These are phyloP conservation scores for Vitis hybrid DNA, from an alignment of 177 flowering plant genomes.

Conservation along the genomic window DNA sequence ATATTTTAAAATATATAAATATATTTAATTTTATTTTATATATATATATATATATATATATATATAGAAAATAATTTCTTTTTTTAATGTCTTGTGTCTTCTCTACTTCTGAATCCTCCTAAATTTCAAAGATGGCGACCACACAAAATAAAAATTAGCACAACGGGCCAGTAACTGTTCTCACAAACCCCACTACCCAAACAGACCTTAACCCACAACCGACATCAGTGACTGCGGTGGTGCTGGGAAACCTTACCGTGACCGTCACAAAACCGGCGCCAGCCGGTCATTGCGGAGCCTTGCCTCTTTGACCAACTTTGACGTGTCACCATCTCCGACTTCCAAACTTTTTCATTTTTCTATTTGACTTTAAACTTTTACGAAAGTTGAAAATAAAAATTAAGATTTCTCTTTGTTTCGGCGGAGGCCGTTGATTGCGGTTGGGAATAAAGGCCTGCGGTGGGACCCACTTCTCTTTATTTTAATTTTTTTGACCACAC, in stretches of 20 bases:
- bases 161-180: too few species aligned
- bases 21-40: too few species aligned
- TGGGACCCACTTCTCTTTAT: constrained; percentile 4
- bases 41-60: too few species aligned
- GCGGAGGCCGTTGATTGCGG: constrained; percentile 80
- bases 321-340: constrained; percentile 20
- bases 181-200: too few species aligned
- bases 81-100: too few species aligned
- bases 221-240: background rate
- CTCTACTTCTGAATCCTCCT: too few species aligned
- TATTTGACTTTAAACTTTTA: constrained; percentile 7
- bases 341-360: background rate
- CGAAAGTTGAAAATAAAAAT: constrained; percentile 6
- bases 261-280: constrained; percentile 45
- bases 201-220: background rate
- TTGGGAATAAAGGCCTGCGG: constrained; percentile 44
- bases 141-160: too few species aligned
- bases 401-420: constrained; percentile 14
- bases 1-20: too few species aligned
- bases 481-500: constrained; percentile 33
- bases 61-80: too few species aligned
- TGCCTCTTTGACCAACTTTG: constrained; percentile 33
- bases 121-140: too few species aligned
- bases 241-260: constrained; percentile 20
- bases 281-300: constrained; percentile 38